Evolutionary conservation across 2,329 filamentous ascomycete genomes (phyloP), one percentile per base, ranked within the genome.

Genomic region (Graphiopsis chlorocephala): DNA sequence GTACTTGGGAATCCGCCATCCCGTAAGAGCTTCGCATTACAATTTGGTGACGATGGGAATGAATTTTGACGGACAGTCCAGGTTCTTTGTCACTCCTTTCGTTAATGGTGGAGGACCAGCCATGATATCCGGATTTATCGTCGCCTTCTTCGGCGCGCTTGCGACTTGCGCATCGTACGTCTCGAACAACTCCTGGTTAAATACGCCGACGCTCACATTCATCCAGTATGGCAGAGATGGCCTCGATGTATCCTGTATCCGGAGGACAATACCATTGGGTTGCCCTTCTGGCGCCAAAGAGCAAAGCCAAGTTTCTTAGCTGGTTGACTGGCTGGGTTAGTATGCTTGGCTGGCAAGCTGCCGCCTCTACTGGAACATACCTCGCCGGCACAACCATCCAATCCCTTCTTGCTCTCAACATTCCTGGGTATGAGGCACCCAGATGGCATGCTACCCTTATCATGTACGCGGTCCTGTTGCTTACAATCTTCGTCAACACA

Each of bases 271-370:
- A 74, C 77, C 77, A 79, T 63, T 80, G 78, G 77, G 75, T 78
- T 23, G 76, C 75, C 12, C 74, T 80, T 57, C 79, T 81, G 67
- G 78, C 79, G n/a, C 80, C 80, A 11, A 71, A 66, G 28, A 68
- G 66, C 6, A 73, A 67, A 23, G 78, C 80, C 61, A 79, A 77
- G 55, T 76, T 76, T 48, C 71, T 81, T 2, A 80, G 78, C 65
- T 82, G 80, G 67, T 75, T 79, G n/a, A 77, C 78, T 17, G 79
- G 78, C n/a, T 81, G 79, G 79, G 74, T 80, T 33, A 76, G 74
- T 60, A 76, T 77, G 33, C 76, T 77, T 42, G 78, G 77, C 25
- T 69, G 64, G 66, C 60, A 63, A 38, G 42, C 48, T n/a, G 47
- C 57, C 15, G 47, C 57, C 6, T 38, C 57, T 14, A 48, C 57